These are phyloP conservation scores for Oldenlandia corymbosa DNA, from an alignment of 257 asterid species.

Conservation along the genomic window DNA sequence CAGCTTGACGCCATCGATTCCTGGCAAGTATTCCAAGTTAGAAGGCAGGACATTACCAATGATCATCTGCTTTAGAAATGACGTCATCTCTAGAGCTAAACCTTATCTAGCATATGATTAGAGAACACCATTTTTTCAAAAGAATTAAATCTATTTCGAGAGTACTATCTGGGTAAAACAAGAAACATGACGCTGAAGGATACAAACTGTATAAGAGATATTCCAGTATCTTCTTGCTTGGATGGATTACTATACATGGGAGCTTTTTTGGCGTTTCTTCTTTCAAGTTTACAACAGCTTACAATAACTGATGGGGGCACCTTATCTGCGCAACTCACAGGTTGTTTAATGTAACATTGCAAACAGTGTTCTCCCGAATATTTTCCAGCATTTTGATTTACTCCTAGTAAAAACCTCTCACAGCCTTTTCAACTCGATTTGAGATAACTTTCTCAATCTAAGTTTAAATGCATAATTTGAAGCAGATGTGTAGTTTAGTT, in stretches of 20 bases:
- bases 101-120: background rate
- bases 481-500: too few species aligned
- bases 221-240: background rate
- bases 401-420: too few species aligned
- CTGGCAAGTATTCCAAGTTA: constrained; percentile 26
- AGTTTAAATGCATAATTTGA: too few species aligned
- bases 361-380: background rate
- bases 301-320: background rate
- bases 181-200: background rate
- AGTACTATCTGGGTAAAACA: too few species aligned
- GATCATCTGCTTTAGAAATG: background rate
- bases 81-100: background rate
- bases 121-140: too few species aligned
- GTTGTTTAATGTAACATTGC: background rate
- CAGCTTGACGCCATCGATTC: constrained; percentile 92
- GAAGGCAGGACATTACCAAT: too few species aligned
- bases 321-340: background rate
- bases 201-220: background rate
- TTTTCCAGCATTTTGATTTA: background rate
- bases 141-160: too few species aligned
- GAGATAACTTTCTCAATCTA: background rate
- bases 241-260: background rate
- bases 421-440: background rate
- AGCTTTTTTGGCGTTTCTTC: too few species aligned
- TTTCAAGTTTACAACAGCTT: too few species aligned